These are phyloP conservation scores for Harringtonia aguacate DNA, from an alignment of 2,329 filamentous ascomycete genomes.

Conservation along the genomic window DNA sequence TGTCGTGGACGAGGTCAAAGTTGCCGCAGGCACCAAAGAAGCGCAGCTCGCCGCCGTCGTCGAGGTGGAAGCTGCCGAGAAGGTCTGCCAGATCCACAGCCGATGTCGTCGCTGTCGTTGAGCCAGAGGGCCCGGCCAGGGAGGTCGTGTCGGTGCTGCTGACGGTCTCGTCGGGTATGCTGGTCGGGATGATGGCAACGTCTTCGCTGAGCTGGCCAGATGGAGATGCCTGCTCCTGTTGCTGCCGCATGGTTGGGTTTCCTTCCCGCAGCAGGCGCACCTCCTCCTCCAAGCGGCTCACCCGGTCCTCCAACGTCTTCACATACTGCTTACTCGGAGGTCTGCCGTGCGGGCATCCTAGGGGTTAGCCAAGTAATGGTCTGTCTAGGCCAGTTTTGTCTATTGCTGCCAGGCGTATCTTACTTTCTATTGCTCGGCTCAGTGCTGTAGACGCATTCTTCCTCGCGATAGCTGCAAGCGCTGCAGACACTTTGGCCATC, in stretches of 20 bases:
- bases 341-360: neutral
- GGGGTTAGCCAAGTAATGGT: neutral
- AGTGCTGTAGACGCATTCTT: neutral
- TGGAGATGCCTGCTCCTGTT: no score
- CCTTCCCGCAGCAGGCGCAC: no score
- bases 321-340: no score
- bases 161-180: no score
- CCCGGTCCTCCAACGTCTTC: no score
- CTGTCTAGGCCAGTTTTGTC: neutral
- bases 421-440: constrained; percentile 1
- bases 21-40: constrained; percentile 1
- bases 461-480: neutral
- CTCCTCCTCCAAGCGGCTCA: no score
- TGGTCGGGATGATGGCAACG: no score
- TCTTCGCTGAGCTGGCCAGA: no score
- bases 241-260: no score
- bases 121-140: no score
- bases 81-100: neutral
- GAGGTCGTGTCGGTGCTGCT: no score
- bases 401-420: neutral
- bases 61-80: neutral
- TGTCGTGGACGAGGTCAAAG: neutral
- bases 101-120: neutral
- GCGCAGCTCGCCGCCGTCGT: neutral
- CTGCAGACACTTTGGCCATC: neutral